These are phyloP conservation scores for Neonectria ditissima DNA, from an alignment of 2,329 filamentous ascomycete species.

Conservation along the genomic window DNA sequence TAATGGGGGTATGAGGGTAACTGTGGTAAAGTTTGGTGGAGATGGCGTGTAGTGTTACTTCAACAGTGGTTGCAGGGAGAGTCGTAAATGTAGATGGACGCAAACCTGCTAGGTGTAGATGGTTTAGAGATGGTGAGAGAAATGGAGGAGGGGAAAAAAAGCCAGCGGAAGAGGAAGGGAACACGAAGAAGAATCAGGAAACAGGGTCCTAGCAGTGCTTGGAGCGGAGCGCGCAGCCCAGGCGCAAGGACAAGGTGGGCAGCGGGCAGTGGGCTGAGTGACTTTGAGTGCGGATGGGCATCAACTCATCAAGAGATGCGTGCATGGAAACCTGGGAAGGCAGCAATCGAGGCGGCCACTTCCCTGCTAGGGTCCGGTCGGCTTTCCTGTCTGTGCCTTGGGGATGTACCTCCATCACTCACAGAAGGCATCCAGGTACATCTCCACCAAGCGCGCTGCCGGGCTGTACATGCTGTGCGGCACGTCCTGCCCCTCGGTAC, in stretches of 20 bases:
- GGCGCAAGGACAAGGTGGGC: conserved; percentile 16
- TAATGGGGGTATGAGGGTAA: conserved; percentile 12
- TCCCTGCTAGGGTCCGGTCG: conserved; percentile 22
- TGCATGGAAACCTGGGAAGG: conserved; percentile 23
- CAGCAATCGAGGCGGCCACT: conserved; percentile 27
- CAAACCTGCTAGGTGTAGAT: neutral
- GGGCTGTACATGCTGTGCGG: neutral
- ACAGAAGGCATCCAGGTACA: too few relatives aligned
- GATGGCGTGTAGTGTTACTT: conserved; percentile 2
- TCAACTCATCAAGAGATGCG: conserved; percentile 27
- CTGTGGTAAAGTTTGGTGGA: conserved; percentile 10
- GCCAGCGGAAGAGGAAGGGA: neutral
- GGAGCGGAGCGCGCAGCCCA: neutral
- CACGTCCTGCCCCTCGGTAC: conserved; percentile 17
- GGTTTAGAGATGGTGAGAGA: neutral
- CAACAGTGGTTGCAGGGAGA: neutral
- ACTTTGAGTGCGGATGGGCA: conserved; percentile 1
- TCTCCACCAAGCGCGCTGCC: neutral
- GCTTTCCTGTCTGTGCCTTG: conserved; percentile 1
- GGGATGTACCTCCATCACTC: conserved; percentile 6
- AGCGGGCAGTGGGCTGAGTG: conserved; percentile 22
- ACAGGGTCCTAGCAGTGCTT: conserved; percentile 7
- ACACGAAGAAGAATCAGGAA: conserved; percentile 2
- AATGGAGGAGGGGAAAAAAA: neutral
- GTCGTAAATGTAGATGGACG: neutral